A percentile compares a stretch with the other conserved stretches of the same genome.
phyloP scores from a whole-genome alignment of 306 rosid genomes.

The Vicia villosa region DNA sequence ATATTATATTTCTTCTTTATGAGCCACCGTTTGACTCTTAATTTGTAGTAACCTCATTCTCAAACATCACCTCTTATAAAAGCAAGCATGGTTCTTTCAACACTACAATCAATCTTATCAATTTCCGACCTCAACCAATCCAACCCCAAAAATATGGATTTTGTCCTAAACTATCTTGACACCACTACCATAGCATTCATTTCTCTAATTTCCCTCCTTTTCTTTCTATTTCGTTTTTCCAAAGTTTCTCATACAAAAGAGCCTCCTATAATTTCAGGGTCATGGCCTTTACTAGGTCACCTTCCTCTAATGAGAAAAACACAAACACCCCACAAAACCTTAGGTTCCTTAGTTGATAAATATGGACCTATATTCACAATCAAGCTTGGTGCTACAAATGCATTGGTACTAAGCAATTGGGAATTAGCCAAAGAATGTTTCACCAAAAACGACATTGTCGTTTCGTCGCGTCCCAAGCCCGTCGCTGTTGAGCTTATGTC shows the following conservation, averaged over 20 bases:
- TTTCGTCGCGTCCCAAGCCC: slow-evolving; percentile 21
- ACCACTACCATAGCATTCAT: slow-evolving; percentile 1
- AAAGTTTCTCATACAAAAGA: slow-evolving; percentile 1
- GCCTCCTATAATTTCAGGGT: slow-evolving; percentile 28
- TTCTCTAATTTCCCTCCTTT: background rate
- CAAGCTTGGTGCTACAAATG: slow-evolving; percentile 5
- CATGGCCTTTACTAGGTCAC: slow-evolving; percentile 51
- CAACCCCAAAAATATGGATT: slow-evolving; percentile 20
- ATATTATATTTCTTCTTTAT: background rate
- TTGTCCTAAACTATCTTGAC: slow-evolving; percentile 10
- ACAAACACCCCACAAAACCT: slow-evolving; percentile 12
- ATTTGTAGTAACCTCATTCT: too few relatives aligned
- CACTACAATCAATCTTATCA: background rate
- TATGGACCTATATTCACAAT: slow-evolving; percentile 45
- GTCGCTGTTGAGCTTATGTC: slow-evolving; percentile 15
- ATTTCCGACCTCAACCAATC: too few relatives aligned
- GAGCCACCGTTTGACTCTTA: background rate
- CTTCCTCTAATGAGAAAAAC: slow-evolving; percentile 9
- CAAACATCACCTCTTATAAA: too few relatives aligned
- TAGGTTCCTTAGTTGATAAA: slow-evolving; percentile 39
- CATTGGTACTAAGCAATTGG: slow-evolving; percentile 39
- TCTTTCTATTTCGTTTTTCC: background rate
- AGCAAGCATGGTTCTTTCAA: background rate
- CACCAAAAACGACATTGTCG: slow-evolving; percentile 29
- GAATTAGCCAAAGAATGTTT: slow-evolving; percentile 44